Evolutionary conservation across 495 filamentous ascomycete genomes (phyloP).

Genomic region (Xylaria palmicola): DNA sequence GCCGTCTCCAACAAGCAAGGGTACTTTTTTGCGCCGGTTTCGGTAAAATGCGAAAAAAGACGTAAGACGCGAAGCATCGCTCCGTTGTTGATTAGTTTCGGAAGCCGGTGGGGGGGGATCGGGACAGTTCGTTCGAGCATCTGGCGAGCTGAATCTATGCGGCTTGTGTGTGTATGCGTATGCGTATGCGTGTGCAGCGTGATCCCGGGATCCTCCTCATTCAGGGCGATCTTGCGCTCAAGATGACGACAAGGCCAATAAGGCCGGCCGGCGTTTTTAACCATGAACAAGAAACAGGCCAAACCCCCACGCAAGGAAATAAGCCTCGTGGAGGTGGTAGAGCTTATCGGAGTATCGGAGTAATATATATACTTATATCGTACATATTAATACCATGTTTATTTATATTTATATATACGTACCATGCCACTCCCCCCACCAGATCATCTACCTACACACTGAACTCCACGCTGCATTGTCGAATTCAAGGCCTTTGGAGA

Average conservation of each 20-base stretch:
- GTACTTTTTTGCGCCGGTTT: background rate
- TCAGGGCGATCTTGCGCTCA: background rate
- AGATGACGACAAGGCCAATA: background rate
- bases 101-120: background rate
- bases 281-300: no score
- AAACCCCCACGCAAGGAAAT: background rate
- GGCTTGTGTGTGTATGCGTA: background rate
- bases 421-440: background rate
- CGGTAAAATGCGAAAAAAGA: background rate
- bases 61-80: background rate
- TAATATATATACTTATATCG: background rate
- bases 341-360: background rate
- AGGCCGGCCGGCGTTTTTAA: background rate
- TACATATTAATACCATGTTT: no score
- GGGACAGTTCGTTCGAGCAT: background rate
- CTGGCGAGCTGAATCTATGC: slow-evolving; percentile 1
- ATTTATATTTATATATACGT: background rate
- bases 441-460: no score
- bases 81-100: background rate
- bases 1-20: background rate
- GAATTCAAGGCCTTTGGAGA: no score
- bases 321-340: background rate
- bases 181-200: background rate
- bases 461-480: no score
- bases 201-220: background rate